phyloP scores from a whole-genome alignment of 495 filamentous ascomycete genomes.

The Jackrogersella multiformis region DNA sequence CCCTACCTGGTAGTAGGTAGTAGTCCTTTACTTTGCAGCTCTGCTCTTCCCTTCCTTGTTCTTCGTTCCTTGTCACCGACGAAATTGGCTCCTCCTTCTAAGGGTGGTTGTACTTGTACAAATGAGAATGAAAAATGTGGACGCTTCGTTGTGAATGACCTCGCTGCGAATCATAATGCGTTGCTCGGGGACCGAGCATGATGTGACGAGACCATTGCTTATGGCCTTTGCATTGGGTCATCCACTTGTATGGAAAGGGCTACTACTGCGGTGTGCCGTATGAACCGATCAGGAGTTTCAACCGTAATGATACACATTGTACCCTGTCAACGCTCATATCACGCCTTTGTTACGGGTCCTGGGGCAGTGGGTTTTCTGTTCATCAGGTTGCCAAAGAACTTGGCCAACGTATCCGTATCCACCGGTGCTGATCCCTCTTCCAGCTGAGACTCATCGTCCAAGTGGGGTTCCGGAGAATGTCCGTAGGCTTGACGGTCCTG shows the following conservation, averaged over 20 bases:
- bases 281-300: background rate
- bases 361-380: conserved; percentile 47
- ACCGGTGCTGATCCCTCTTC: conserved; percentile 49
- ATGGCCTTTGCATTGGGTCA: background rate
- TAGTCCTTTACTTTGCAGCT: background rate
- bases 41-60: conserved; percentile 2
- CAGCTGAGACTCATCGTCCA: conserved; percentile 44
- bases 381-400: conserved; percentile 61
- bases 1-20: background rate
- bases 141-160: background rate
- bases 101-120: conserved; percentile 16
- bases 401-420: conserved; percentile 60
- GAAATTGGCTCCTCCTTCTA: background rate
- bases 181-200: too few species aligned
- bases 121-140: conserved; percentile 7
- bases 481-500: conserved; percentile 60
- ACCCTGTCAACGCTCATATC: background rate
- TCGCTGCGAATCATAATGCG: background rate
- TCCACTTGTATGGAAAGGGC: background rate
- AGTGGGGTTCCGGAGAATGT: conserved; percentile 48
- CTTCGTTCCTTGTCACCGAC: background rate
- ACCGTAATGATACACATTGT: background rate
- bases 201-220: too few species aligned
- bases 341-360: conserved; percentile 28
- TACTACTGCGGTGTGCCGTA: background rate